These are phyloP conservation scores for Tetrahymena elliotti DNA, from an alignment of 73 alveolate species.

Conservation along the genomic window DNA sequence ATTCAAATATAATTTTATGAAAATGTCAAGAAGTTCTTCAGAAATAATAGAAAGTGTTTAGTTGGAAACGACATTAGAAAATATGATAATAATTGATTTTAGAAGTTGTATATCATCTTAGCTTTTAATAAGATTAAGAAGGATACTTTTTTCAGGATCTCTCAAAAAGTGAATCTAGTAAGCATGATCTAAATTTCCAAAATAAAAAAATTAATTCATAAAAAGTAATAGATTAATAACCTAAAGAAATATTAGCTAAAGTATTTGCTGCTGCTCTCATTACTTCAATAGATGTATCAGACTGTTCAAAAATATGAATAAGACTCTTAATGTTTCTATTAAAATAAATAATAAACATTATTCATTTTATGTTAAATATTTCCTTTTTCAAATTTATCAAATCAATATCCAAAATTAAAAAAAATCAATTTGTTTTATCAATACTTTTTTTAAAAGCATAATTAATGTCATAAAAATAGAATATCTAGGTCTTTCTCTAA, in stretches of 20 bases:
- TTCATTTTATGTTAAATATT: no score
- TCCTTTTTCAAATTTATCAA: no score
- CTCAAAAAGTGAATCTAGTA: slow-evolving; percentile 11
- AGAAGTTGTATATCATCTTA: slow-evolving; percentile 11
- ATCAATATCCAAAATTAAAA: no score
- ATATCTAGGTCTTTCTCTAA: no score
- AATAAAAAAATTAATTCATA: background rate
- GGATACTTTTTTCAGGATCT: slow-evolving; percentile 40
- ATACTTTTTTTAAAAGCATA: no score
- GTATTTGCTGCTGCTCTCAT: slow-evolving; percentile 47
- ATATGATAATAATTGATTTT: slow-evolving; percentile 30
- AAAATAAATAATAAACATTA: no score
- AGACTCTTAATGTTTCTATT: slow-evolving; percentile 23
- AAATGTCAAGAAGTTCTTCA: background rate
- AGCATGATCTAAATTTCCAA: background rate
- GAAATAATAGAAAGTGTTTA: background rate
- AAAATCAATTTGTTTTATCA: no score
- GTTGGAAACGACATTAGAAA: slow-evolving; percentile 17
- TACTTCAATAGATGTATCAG: slow-evolving; percentile 21
- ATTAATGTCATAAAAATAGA: no score
- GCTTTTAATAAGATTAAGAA: background rate
- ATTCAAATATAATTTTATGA: slow-evolving; percentile 12
- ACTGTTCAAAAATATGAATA: slow-evolving; percentile 32
- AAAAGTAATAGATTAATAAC: background rate
- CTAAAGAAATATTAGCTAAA: slow-evolving; percentile 24